phyloP scores from a whole-genome alignment of 495 filamentous ascomycete genomes.

The Cercophora newfieldiana region DNA sequence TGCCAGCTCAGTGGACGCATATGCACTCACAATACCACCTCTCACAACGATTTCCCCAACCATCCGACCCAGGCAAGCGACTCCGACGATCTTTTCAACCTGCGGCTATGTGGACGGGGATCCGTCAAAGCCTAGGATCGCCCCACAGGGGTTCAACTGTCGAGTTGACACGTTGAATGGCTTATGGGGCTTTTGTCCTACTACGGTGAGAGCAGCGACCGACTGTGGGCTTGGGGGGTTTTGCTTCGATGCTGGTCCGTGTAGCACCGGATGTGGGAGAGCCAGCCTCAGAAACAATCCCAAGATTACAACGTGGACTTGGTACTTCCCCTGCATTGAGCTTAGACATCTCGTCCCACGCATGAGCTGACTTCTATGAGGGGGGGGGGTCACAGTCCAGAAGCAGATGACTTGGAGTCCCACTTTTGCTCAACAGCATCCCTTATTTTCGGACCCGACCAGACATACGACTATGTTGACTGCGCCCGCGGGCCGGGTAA shows the following conservation, averaged over 20 bases:
- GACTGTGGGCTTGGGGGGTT: constrained; percentile 21
- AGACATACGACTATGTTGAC: constrained; percentile 16
- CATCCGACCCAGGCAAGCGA: background rate
- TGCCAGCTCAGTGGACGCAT: too few species aligned
- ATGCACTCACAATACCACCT: background rate
- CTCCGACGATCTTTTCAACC: background rate
- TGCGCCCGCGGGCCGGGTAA: constrained; percentile 1
- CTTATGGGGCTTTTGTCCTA: constrained; percentile 24
- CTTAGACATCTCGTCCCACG: too few species aligned
- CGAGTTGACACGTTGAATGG: constrained; percentile 17
- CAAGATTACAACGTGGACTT: constrained; percentile 14
- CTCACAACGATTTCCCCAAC: background rate
- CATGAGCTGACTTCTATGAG: too few species aligned
- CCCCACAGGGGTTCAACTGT: constrained; percentile 18
- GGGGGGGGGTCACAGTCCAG: too few species aligned
- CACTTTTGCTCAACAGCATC: constrained; percentile 11
- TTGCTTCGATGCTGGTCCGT: constrained; percentile 18
- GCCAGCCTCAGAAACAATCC: constrained; percentile 10
- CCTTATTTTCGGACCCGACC: constrained; percentile 4
- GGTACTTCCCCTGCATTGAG: too few species aligned
- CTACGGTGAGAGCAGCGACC: constrained; percentile 10
- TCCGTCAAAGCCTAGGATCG: constrained; percentile 9
- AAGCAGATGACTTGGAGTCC: constrained; percentile 10
- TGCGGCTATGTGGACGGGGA: constrained; percentile 22
- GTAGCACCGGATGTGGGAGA: constrained; percentile 16